phyloP scores from a whole-genome alignment of 768 basidiomycete genomes.

The Podaxis sp. region DNA sequence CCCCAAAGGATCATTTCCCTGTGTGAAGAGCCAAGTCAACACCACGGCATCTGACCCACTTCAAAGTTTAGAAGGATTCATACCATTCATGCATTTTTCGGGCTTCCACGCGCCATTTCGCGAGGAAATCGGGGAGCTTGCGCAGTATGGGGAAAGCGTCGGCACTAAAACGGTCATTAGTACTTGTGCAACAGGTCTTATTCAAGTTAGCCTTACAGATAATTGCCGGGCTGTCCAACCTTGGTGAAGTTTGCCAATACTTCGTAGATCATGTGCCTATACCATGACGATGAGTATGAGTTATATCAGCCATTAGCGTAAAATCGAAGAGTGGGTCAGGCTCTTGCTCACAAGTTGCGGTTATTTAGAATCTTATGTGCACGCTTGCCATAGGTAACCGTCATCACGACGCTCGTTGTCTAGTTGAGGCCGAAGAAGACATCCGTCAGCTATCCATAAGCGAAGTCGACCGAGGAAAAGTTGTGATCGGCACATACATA shows the following conservation, averaged over 20 bases:
- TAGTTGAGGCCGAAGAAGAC: background rate
- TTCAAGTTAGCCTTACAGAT: conserved; percentile 17
- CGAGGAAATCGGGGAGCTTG: conserved; percentile 24
- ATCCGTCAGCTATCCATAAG: background rate
- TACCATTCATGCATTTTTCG: conserved; percentile 26
- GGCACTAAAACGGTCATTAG: conserved; percentile 15
- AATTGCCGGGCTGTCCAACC: conserved; percentile 25
- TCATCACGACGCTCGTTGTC: conserved; percentile 26
- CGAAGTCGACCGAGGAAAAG: background rate
- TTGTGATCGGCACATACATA: conserved; percentile 20
- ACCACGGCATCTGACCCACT: background rate
- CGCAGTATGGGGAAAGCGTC: conserved; percentile 27
- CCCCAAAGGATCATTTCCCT: conserved; percentile 29
- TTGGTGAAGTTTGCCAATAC: conserved; percentile 23
- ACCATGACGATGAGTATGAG: background rate
- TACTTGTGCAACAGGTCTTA: background rate
- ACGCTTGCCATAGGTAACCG: conserved; percentile 23
- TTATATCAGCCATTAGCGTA: background rate
- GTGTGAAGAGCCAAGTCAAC: background rate
- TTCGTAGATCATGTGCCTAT: conserved; percentile 25
- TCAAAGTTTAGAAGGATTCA: background rate
- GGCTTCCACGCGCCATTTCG: conserved; percentile 24
- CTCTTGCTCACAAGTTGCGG: conserved; percentile 17
- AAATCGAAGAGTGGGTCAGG: background rate
- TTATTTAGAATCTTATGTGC: conserved; percentile 21